These are phyloP conservation scores for Tilletia caries DNA, from an alignment of 1,284 basidiomycete genomes.

Conservation along the genomic window DNA sequence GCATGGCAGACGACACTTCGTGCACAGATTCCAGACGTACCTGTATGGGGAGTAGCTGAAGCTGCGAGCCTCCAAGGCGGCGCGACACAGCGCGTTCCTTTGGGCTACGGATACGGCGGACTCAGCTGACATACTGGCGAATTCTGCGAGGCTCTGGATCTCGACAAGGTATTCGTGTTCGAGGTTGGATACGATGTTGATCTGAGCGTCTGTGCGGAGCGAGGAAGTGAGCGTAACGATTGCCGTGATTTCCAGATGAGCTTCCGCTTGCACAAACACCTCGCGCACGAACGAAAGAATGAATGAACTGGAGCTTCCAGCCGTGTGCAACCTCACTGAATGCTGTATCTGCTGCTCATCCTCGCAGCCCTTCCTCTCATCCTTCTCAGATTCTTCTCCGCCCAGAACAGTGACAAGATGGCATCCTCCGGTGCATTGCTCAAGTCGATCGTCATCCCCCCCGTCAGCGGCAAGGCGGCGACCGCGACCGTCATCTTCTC, in stretches of 20 bases:
- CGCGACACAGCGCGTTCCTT: conserved; percentile 22
- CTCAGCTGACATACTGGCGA: too few species aligned
- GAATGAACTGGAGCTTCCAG: too few species aligned
- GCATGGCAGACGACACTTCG: conserved; percentile 28
- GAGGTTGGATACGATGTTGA: too few species aligned
- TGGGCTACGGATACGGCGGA: background rate
- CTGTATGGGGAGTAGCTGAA: conserved; percentile 49
- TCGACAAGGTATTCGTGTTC: too few species aligned
- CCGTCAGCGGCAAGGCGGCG: conserved; percentile 31
- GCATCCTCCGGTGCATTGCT: conserved; percentile 27
- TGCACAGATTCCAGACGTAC: conserved; percentile 19
- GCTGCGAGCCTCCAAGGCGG: conserved; percentile 40
- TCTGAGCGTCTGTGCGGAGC: too few species aligned
- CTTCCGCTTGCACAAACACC: too few species aligned
- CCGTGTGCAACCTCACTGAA: too few species aligned
- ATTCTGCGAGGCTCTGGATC: too few species aligned
- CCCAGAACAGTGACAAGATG: background rate
- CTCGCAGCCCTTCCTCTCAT: background rate
- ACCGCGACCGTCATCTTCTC: conserved; percentile 49
- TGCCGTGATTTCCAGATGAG: too few species aligned
- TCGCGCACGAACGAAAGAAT: too few species aligned
- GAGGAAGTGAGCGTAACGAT: too few species aligned
- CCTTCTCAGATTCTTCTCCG: background rate
- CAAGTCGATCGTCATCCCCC: conserved; percentile 47
- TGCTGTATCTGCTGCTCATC: conserved; percentile 1